Evolutionary conservation across 345 rosid genomes (phyloP), one percentile per base, ranked within the genome.

Genomic region (Triadica sebifera): DNA sequence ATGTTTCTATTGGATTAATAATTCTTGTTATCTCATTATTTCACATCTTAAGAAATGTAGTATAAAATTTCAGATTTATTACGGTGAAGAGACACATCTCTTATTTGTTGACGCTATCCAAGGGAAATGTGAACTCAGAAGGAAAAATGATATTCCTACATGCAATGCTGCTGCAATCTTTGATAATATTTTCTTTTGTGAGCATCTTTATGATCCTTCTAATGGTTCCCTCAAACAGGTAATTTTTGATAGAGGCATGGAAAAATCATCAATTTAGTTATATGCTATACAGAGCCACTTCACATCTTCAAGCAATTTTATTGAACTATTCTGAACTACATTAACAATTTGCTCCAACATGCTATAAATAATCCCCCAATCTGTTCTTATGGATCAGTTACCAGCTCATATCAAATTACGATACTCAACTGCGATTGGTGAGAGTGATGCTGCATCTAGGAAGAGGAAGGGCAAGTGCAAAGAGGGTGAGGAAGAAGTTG

Each of bases 51-150:
- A 43, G 8, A 10, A 43, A 43, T 43, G 47, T 10, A 43, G 10
- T 6, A 4, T 43, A 4, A 43, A 43, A 43, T 43, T 43, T 43
- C 47, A 43, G 47, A 43, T 43, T 8, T 43, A 43, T 10, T 43
- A 43, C 47, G 5, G 8, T 43, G 47, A 43, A 43, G 9, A 43
- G 47, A 43, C 47, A 6, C 47, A 43, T 43, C 47, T 43, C 10
- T 43, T 43, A 43, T 43, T 43, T 43, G 47, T 43, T 5, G 47
- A 43, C 1, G 10, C 47, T 43, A 43, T 43, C 8, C 47, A 85
- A 82, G 96, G 98, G 24, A 94, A 89, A 75, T 94, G 97, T 78
- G 93, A 92, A 80, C 91, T 91, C 50, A 87, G 90, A 79, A 91
- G 81, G 89, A 94, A 87, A 75, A 72, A n/a, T 63, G 91, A 92